Conservation (phyloP, 306 rosid species). For the Echinosophora koreensis region DNA sequence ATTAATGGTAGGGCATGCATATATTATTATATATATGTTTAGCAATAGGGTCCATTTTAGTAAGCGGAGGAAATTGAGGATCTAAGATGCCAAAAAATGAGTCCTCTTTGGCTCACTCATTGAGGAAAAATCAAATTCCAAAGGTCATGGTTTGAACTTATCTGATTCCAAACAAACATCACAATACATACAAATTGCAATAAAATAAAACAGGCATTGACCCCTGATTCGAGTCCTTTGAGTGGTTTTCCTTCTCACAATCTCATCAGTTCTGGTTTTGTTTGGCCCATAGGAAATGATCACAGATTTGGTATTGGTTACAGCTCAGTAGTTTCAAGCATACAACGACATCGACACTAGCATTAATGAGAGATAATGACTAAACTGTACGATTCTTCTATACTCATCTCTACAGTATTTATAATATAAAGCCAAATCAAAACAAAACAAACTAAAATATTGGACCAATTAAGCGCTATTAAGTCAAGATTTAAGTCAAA, state of each 20-base stretch:
- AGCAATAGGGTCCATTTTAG: constrained; percentile 16
- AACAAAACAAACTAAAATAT: not conserved
- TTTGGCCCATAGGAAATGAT: constrained; percentile 50
- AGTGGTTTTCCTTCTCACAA: constrained; percentile 44
- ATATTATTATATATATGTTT: not conserved
- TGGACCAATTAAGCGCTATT: constrained; percentile 19
- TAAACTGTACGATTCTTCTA: not conserved
- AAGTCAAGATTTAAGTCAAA: constrained; percentile 42
- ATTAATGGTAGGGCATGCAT: constrained; percentile 3
- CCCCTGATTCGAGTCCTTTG: constrained; percentile 40
- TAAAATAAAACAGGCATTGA: constrained; percentile 32
- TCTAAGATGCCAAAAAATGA: constrained; percentile 41
- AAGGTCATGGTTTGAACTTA: constrained; percentile 40
- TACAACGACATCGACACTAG: constrained; percentile 15
- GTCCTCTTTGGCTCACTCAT: constrained; percentile 1
- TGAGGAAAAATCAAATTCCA: not conserved
- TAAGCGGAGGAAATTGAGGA: constrained; percentile 44
- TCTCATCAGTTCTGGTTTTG: constrained; percentile 46
- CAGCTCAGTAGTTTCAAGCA: constrained; percentile 35
- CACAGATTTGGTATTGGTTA: constrained; percentile 32
- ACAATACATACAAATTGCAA: constrained; percentile 33
- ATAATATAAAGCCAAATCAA: not conserved
- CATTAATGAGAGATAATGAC: constrained; percentile 46
- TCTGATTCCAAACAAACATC: constrained; percentile 31
- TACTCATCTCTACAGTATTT: not conserved